Conservation (phyloP, 164 flowering plant genomes). For the Annona cherimola region DNA sequence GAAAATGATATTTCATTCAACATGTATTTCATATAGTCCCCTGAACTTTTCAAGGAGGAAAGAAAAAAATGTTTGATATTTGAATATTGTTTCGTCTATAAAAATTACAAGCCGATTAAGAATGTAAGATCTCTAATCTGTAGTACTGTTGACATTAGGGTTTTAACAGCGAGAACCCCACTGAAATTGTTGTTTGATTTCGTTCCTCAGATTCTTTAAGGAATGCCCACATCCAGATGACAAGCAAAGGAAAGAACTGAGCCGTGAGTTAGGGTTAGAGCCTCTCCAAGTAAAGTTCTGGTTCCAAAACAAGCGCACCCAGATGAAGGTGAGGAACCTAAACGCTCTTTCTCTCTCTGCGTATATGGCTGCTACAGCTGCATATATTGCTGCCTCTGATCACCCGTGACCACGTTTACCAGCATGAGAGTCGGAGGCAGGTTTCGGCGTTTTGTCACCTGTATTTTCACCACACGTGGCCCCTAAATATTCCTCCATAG, state of each 20-base stretch:
- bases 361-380: background rate
- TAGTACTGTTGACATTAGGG: background rate
- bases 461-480: background rate
- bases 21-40: too few relatives aligned
- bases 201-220: constrained; percentile 57
- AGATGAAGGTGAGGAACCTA: constrained; percentile 60
- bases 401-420: constrained; percentile 11
- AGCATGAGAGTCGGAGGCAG: background rate
- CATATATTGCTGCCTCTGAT: constrained; percentile 8
- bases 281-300: constrained; percentile 88
- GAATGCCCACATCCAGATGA: constrained; percentile 94
- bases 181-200: background rate
- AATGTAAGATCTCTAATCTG: background rate
- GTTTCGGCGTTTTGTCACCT: background rate
- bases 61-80: background rate
- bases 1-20: background rate
- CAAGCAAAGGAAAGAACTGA: constrained; percentile 80
- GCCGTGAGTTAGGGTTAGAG: constrained; percentile 65
- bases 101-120: background rate
- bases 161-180: background rate
- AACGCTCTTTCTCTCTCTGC: background rate
- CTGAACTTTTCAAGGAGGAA: background rate
- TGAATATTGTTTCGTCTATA: background rate
- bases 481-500: background rate
- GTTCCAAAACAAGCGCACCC: constrained; percentile 94